A percentile compares a stretch with the other conserved stretches of the same genome.
Conservation (phyloP, 2,329 filamentous ascomycete species). For the Tothia fuscella region DNA sequence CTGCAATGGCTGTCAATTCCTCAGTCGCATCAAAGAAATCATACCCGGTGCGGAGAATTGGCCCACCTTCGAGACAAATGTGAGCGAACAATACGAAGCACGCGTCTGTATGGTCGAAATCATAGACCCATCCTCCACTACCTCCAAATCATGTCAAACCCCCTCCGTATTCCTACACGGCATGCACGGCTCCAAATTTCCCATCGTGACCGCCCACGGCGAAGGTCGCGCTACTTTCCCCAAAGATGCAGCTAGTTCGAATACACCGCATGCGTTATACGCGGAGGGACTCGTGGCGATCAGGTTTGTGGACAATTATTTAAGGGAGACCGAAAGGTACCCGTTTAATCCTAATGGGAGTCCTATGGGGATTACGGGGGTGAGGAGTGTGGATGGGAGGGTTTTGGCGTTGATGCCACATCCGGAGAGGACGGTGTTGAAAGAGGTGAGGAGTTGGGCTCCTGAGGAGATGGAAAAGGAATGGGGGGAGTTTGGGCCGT, state of each 20-base stretch:
- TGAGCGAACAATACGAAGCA: conserved; percentile 80
- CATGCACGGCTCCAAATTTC: conserved; percentile 71
- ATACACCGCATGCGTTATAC: conserved; percentile 41
- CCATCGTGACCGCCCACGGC: conserved; percentile 81
- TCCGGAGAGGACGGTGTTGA: conserved; percentile 78
- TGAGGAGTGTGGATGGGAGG: conserved; percentile 63
- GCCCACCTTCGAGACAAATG: conserved; percentile 79
- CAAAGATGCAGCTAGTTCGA: conserved; percentile 24
- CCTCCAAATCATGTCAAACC: conserved; percentile 25
- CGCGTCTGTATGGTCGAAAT: conserved; percentile 78
- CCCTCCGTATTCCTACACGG: conserved; percentile 81
- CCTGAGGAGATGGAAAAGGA: conserved; percentile 48
- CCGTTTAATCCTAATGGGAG: conserved; percentile 86
- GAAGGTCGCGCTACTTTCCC: conserved; percentile 64
- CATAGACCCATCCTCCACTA: conserved; percentile 40
- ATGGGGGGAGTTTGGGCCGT: conserved; percentile 76
- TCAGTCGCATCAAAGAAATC: conserved; percentile 67
- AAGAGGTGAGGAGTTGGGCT: conserved; percentile 64
- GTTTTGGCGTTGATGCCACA: conserved; percentile 89
- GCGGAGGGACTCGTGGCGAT: conserved; percentile 61
- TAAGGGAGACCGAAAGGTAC: conserved; percentile 65
- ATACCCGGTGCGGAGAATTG: conserved; percentile 75
- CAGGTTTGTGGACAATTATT: conserved; percentile 75
- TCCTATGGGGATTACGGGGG: conserved; percentile 67
- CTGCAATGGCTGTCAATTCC: conserved; percentile 96